phyloP scores from a whole-genome alignment of 805 yeast genomes.

The Wickerhamiella azymoides region DNA sequence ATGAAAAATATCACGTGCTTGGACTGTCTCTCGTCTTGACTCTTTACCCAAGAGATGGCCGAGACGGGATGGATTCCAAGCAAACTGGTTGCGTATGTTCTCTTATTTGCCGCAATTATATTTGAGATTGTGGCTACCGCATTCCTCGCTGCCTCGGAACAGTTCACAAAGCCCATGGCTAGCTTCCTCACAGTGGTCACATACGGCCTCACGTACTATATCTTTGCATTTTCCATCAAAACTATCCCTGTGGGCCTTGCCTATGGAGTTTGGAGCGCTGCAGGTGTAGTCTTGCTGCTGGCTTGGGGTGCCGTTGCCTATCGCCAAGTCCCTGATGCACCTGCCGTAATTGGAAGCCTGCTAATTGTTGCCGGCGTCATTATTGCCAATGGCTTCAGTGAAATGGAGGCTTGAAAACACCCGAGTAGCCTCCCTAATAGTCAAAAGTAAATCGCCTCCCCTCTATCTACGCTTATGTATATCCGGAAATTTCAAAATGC shows the following conservation, averaged over 20 bases:
- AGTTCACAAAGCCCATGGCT: constrained; percentile 1
- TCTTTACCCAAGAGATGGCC: not conserved
- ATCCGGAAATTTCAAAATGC: constrained; percentile 12
- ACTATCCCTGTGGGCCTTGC: constrained; percentile 6
- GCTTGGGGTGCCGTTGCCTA: constrained; percentile 4
- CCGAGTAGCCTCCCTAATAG: no score
- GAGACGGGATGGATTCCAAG: not conserved
- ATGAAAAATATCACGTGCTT: no score
- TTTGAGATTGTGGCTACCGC: constrained; percentile 7
- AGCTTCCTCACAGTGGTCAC: constrained; percentile 1
- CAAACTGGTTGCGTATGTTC: not conserved
- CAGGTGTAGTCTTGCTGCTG: constrained; percentile 3
- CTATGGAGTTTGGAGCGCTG: constrained; percentile 9
- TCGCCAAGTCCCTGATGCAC: constrained; percentile 4
- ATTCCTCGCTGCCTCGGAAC: constrained; percentile 2
- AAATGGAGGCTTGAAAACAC: not conserved
- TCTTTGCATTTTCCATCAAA: constrained; percentile 3
- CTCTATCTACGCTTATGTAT: constrained; percentile 3
- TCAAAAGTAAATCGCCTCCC: no score
- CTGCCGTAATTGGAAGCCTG: constrained; percentile 3
- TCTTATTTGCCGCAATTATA: constrained; percentile 1
- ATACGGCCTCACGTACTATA: constrained; percentile 2
- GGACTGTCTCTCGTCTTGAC: no score
- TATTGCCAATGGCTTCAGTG: constrained; percentile 6
- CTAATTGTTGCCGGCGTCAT: constrained; percentile 6